These are phyloP conservation scores for Exophiala mesophila DNA, from an alignment of 2,329 filamentous ascomycete species.

Conservation along the genomic window DNA sequence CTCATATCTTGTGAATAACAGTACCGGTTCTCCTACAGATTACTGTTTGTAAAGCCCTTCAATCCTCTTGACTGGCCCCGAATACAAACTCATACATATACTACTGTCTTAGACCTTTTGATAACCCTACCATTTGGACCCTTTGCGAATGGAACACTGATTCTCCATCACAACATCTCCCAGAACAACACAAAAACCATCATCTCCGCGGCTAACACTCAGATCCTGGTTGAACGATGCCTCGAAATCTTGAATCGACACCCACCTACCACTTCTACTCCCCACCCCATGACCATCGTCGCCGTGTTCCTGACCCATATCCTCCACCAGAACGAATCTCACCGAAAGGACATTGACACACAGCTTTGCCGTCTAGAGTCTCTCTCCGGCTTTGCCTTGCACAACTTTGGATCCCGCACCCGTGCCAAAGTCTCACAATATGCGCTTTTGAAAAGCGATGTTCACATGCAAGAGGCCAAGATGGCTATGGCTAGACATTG, in stretches of 20 bases:
- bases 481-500: slow-evolving; percentile 6
- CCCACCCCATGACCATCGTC: neutral
- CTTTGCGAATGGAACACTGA: slow-evolving; percentile 6
- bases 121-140: slow-evolving; percentile 7
- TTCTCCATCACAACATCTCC: slow-evolving; percentile 1
- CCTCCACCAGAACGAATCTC: neutral
- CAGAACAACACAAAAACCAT: slow-evolving; percentile 1
- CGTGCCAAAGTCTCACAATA: slow-evolving; percentile 8
- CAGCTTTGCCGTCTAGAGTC: slow-evolving; percentile 4
- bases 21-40: neutral
- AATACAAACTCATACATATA: no score
- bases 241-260: slow-evolving; percentile 1
- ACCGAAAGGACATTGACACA: slow-evolving; percentile 7
- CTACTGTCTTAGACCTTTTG: slow-evolving; percentile 2
- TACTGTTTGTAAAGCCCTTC: neutral
- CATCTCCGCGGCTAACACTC: neutral
- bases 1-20: neutral
- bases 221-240: slow-evolving; percentile 2
- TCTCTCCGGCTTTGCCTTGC: slow-evolving; percentile 4
- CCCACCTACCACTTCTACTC: neutral
- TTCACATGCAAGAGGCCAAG: slow-evolving; percentile 9
- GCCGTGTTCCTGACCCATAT: slow-evolving; percentile 1
- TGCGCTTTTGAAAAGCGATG: slow-evolving; percentile 3
- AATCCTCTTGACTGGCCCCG: no score
- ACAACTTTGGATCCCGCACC: slow-evolving; percentile 6